Conservation (phyloP, 345 rosid genomes). For the Kernera saxatilis region DNA sequence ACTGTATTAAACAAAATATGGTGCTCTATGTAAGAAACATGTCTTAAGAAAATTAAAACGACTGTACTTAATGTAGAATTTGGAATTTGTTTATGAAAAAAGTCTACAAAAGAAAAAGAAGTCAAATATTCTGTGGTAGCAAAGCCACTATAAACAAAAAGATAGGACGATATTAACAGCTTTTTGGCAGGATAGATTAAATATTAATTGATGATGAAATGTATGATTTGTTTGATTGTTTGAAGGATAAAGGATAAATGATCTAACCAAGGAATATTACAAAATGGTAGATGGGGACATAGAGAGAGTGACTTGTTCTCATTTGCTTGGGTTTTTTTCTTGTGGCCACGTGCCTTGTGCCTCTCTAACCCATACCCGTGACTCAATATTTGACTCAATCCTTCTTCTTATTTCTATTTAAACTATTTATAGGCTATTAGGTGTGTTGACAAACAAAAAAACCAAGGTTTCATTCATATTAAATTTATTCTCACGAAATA, state of each 20-base stretch:
- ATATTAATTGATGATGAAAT: neutral
- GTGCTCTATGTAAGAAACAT: neutral
- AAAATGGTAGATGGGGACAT: slow-evolving; percentile 22
- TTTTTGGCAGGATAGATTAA: neutral
- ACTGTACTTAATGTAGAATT: neutral
- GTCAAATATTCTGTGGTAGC: neutral
- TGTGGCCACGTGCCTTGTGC: slow-evolving; percentile 18
- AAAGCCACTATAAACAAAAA: slow-evolving; percentile 13
- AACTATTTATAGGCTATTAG: neutral
- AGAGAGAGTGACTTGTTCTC: slow-evolving; percentile 19
- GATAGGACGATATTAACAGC: slow-evolving; percentile 6
- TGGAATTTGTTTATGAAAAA: neutral
- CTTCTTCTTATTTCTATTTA: neutral
- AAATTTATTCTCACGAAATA: neutral
- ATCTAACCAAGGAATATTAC: slow-evolving; percentile 8
- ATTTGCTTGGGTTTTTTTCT: slow-evolving; percentile 24
- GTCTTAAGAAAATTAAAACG: neutral
- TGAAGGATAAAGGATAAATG: neutral
- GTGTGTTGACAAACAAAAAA: neutral
- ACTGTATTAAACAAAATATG: too few relatives aligned
- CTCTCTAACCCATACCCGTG: slow-evolving; percentile 27
- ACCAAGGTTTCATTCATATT: neutral
- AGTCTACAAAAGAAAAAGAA: neutral
- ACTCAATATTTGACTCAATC: slow-evolving; percentile 1
- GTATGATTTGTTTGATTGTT: neutral